These are phyloP conservation scores for Didymella sp. DNA, from an alignment of 2,329 filamentous ascomycete species.

Conservation along the genomic window DNA sequence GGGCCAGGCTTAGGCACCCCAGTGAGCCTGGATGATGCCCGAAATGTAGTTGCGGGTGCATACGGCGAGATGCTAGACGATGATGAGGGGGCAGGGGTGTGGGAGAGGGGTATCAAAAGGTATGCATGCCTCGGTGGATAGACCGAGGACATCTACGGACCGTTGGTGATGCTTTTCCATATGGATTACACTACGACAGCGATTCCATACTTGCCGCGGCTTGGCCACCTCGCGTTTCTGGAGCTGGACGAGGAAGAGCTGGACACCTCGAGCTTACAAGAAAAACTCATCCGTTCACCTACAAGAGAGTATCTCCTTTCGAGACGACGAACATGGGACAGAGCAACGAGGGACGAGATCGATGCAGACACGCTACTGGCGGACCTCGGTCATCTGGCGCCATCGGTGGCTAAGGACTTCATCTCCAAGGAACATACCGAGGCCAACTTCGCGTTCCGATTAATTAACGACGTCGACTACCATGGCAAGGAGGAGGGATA, in stretches of 20 bases:
- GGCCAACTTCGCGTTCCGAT: slow-evolving; percentile 44
- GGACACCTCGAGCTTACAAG: slow-evolving; percentile 38
- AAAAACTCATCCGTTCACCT: slow-evolving; percentile 31
- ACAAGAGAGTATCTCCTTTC: slow-evolving; percentile 29
- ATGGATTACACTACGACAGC: slow-evolving; percentile 26
- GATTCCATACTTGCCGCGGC: slow-evolving; percentile 26
- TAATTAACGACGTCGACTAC: slow-evolving; percentile 48
- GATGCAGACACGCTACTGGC: slow-evolving; percentile 35
- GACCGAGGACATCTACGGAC: slow-evolving; percentile 4
- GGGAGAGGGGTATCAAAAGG: slow-evolving; percentile 22
- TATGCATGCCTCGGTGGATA: slow-evolving; percentile 17
- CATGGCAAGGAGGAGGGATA: slow-evolving; percentile 48
- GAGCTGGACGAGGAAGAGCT: slow-evolving; percentile 42
- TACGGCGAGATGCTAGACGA: slow-evolving; percentile 24
- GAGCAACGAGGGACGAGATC: slow-evolving; percentile 18
- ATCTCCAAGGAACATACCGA: slow-evolving; percentile 31
- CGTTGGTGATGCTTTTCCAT: slow-evolving; percentile 24
- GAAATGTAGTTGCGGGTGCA: slow-evolving; percentile 23
- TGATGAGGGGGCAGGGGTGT: slow-evolving; percentile 24
- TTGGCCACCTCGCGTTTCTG: slow-evolving; percentile 39
- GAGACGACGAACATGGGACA: slow-evolving; percentile 4
- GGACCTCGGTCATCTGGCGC: slow-evolving; percentile 37
- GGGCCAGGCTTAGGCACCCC: slow-evolving; percentile 18
- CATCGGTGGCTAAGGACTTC: slow-evolving; percentile 43
- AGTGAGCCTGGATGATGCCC: slow-evolving; percentile 12